Base-by-base conservation (phyloP, 2,329 filamentous ascomycete genomes). In the Cladosporium sp. region DNA sequence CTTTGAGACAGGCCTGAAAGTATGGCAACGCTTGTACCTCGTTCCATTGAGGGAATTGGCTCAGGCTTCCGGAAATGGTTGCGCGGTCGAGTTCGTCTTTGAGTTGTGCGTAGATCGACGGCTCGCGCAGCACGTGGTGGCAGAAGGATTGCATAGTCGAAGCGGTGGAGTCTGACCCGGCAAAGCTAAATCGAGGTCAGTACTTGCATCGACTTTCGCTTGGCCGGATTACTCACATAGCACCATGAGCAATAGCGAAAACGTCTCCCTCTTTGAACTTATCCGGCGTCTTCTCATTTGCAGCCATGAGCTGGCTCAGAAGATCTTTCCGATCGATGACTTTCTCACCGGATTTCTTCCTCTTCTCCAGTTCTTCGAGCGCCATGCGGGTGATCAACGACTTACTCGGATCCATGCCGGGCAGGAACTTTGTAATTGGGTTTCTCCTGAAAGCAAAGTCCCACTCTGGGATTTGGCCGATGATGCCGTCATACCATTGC, bases 161-260 rank as follows among this genome's bases (percentile, higher is more conserved):
- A 49, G 90, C 91, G 0, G 91, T 94, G 0, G 91, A 94, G 77
- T 95, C 92, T 2, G 87, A 90, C 3, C 91, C 91, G 0, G 92
- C 92, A 70, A 90, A 86, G 68, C 83, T 80, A 88, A 90, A 91
- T 65, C 79, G 90, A 88, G 8, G 88, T 88, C 69, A 90, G 86
- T 12, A 92, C 89, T 1, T 41, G n/a, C 49, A 28, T 18, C 2
- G 10, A 18, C 14, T 3, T 11, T 7, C n/a, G 10, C 1, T 14
- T 3, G 8, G 0, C 11, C 92, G 89, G 21, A 71, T 83, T 75
- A 70, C 83, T 75, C 70, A 84, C 83, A 86, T 86, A 1, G 85
- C 84, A 11, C 84, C 84, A 67, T 86, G 84, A 4, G 84, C 82
- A 5, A 87, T 83, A 8, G 85, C 83, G 75, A 87, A 86, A 3